Base-by-base conservation (phyloP, 2,329 filamentous ascomycete species). In the Monilinia polystroma region DNA sequence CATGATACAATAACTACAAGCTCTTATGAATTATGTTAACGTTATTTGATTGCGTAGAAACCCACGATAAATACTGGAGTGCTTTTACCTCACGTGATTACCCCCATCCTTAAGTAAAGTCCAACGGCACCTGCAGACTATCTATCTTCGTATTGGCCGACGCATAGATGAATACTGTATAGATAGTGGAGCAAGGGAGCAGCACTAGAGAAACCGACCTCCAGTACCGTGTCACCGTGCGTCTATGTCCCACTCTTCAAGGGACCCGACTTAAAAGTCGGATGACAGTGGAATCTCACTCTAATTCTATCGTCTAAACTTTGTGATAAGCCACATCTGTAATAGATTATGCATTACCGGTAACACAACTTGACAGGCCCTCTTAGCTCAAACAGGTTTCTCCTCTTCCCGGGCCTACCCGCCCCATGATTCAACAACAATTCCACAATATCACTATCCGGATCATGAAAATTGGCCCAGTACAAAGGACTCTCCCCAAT, bases 341-440 rank as follows among this genome's bases (percentile, higher is more conserved):
- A 11, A 41, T 41, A 41, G 41, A 5, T 60, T 1, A 14, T 10
- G 10, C 11, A 26, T 6, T 23, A 38, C 32, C 43, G 29, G 26
- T 6, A 16, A 6, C 57, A 60, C 29, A 49, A 38, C 14, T 16
- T 18, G 1, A 29, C 23, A 35, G 29, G 45, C 16, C 18, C 43
- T 38, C 35, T 20, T 43, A 29, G 20, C 12, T 23, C n/a, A 23
- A 20, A n/a, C 45, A 26, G 20, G 35, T n/a, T 23, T 60, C 14
- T 51, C 29, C 20, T 8, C 35, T 35, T 35, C 32, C 32, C 32
- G 32, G 32, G 32, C 32, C 57, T 20, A 18, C 35, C 57, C 32
- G 72, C 72, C 3, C 72, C 70, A 53, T 70, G 32, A 29, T 68
- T 18, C n/a, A 70, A 35, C 59, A 74, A 55, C 2, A 74, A 62